These are phyloP conservation scores for Gracilaria gracilis DNA, from an alignment of 23 red algal genomes.

Conservation along the genomic window DNA sequence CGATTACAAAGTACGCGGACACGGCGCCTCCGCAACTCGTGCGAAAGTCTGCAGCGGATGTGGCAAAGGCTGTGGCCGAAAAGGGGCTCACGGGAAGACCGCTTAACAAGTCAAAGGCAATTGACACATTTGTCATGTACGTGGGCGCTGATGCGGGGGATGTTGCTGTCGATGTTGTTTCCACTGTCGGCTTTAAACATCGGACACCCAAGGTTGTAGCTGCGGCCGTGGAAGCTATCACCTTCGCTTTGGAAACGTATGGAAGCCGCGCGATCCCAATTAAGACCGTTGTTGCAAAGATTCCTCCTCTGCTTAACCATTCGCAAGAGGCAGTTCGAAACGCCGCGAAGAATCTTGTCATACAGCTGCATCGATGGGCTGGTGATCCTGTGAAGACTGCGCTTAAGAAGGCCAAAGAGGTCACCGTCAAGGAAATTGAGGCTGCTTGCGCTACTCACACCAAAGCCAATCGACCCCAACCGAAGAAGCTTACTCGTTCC, in stretches of 20 bases:
- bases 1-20: slow-evolving; percentile 58
- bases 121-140: slow-evolving; percentile 80
- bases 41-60: slow-evolving; percentile 60
- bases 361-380: slow-evolving; percentile 90
- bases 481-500: slow-evolving; percentile 61
- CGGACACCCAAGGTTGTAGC: slow-evolving; percentile 93
- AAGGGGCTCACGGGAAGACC: slow-evolving; percentile 86
- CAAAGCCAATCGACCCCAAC: slow-evolving; percentile 58
- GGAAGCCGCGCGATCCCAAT: slow-evolving; percentile 65
- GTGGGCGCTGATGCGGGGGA: slow-evolving; percentile 87
- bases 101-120: slow-evolving; percentile 74
- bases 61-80: slow-evolving; percentile 79
- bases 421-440: slow-evolving; percentile 86
- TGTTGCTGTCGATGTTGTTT: slow-evolving; percentile 60
- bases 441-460: slow-evolving; percentile 70
- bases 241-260: slow-evolving; percentile 69
- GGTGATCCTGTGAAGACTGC: slow-evolving; percentile 53
- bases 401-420: slow-evolving; percentile 73
- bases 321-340: slow-evolving; percentile 86
- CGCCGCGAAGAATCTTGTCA: slow-evolving; percentile 82
- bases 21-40: slow-evolving; percentile 65
- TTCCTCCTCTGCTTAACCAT: slow-evolving; percentile 90
- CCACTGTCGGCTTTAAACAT: slow-evolving; percentile 72
- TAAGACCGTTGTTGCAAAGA: slow-evolving; percentile 70
- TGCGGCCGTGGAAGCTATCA: slow-evolving; percentile 72